Evolutionary conservation across 202 grass and related monocot species (phyloP).

Genomic region (Zoysia matrella): DNA sequence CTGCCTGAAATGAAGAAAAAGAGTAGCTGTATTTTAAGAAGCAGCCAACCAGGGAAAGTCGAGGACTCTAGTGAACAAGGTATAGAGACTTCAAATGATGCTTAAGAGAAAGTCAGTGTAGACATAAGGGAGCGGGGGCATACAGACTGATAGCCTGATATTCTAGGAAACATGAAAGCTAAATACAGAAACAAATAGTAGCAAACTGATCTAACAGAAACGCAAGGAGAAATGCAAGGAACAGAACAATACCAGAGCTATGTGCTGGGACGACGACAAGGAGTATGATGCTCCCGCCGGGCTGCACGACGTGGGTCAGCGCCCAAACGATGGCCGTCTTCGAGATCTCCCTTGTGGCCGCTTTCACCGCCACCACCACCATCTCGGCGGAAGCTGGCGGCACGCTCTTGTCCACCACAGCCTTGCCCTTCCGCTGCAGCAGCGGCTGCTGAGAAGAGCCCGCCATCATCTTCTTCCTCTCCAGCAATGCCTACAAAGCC

Average conservation of each 20-base stretch:
- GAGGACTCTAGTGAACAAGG: conserved; percentile 14
- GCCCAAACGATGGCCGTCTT: conserved; percentile 93
- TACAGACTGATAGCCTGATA: neutral
- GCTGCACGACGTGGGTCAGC: conserved; percentile 90
- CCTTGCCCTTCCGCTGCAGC: conserved; percentile 81
- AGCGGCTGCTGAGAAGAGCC: conserved; percentile 61
- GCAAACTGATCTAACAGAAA: neutral
- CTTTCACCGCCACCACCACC: conserved; percentile 86
- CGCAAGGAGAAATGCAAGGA: conserved; percentile 16
- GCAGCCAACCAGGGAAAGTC: neutral
- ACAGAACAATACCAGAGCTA: conserved; percentile 67
- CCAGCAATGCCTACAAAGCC: conserved; percentile 53
- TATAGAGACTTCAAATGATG: conserved; percentile 21
- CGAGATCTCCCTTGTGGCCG: conserved; percentile 84
- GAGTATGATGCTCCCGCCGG: conserved; percentile 82
- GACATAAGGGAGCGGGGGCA: neutral
- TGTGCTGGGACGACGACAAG: conserved; percentile 76
- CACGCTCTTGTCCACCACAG: conserved; percentile 52
- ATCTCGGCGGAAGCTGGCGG: conserved; percentile 46
- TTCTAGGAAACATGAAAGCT: neutral
- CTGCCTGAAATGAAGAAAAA: conserved; percentile 65
- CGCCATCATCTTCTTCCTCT: conserved; percentile 40
- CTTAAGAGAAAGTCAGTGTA: conserved; percentile 12
- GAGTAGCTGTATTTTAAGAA: conserved; percentile 16
- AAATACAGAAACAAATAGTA: conserved; percentile 14